phyloP scores from a whole-genome alignment of 441 rosid genomes.

The Cnidoscolus chayamansa region DNA sequence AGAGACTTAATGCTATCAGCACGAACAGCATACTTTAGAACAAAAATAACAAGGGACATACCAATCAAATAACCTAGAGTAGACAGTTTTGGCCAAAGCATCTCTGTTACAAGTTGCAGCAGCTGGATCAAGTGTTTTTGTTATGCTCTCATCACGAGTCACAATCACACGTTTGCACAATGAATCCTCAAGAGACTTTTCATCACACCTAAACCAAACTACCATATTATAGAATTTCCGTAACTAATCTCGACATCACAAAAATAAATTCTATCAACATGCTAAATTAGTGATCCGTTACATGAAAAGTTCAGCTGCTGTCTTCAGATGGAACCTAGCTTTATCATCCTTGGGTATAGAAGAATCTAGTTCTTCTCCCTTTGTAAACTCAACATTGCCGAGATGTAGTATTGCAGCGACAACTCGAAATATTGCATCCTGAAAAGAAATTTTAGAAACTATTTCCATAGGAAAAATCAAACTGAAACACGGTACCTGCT shows the following conservation, averaged over 20 bases:
- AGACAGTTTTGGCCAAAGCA: constrained; percentile 89
- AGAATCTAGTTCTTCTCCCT: constrained; percentile 76
- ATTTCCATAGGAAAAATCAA: constrained; percentile 12
- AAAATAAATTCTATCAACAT: not conserved
- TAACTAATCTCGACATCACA: constrained; percentile 19
- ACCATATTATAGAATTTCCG: constrained; percentile 23
- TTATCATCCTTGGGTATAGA: constrained; percentile 77
- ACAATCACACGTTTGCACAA: constrained; percentile 89
- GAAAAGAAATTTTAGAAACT: constrained; percentile 28
- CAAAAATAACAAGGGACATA: constrained; percentile 30
- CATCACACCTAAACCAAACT: constrained; percentile 70
- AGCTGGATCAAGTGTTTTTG: constrained; percentile 78
- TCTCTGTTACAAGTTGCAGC: constrained; percentile 83
- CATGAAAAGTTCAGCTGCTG: constrained; percentile 86
- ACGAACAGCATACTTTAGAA: not conserved
- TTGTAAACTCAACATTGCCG: constrained; percentile 80
- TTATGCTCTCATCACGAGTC: constrained; percentile 94
- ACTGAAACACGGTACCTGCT: constrained; percentile 54
- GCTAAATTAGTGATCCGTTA: constrained; percentile 28
- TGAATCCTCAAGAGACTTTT: constrained; percentile 72
- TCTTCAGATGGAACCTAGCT: constrained; percentile 69
- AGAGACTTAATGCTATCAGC: not conserved
- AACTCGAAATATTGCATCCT: constrained; percentile 90
- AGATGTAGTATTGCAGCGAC: constrained; percentile 97
- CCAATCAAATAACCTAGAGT: constrained; percentile 97